phyloP scores from a whole-genome alignment of 2,329 filamentous ascomycete genomes.

The Trichoderma afroharzianum region DNA sequence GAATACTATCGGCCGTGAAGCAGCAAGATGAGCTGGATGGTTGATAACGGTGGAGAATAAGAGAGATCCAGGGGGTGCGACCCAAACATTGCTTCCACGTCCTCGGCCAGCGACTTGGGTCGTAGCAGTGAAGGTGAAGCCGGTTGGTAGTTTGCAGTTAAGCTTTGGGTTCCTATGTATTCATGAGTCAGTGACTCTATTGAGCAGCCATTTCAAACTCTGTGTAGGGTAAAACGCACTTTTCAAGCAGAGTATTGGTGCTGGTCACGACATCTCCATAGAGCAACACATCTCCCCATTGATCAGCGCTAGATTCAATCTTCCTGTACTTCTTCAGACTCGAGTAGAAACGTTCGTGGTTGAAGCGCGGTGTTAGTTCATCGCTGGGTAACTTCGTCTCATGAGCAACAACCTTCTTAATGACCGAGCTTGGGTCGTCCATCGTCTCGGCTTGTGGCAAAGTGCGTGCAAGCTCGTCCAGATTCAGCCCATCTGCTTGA shows the following conservation, averaged over 20 bases:
- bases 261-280: constrained; percentile 93
- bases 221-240: constrained; percentile 46
- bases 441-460: constrained; percentile 42
- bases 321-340: constrained; percentile 65
- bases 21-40: constrained; percentile 70
- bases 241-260: constrained; percentile 90
- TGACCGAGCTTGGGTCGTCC: constrained; percentile 70
- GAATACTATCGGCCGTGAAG: constrained; percentile 79
- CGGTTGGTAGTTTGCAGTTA: constrained; percentile 70
- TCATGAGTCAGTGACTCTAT: neutral
- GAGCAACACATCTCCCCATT: constrained; percentile 74
- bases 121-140: constrained; percentile 85
- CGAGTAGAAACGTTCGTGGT: constrained; percentile 74
- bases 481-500: constrained; percentile 56
- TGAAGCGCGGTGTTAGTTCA: constrained; percentile 79
- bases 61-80: constrained; percentile 79
- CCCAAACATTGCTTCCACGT: constrained; percentile 89
- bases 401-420: constrained; percentile 73
- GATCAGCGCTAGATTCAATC: constrained; percentile 51
- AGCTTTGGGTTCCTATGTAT: constrained; percentile 66
- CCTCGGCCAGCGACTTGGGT: constrained; percentile 85
- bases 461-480: constrained; percentile 52
- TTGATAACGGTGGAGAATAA: constrained; percentile 87
- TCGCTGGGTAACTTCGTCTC: constrained; percentile 62
- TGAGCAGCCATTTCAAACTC: neutral